Conservation (phyloP, 192 early-diverging fungal species). For the Coemansia biformis region DNA sequence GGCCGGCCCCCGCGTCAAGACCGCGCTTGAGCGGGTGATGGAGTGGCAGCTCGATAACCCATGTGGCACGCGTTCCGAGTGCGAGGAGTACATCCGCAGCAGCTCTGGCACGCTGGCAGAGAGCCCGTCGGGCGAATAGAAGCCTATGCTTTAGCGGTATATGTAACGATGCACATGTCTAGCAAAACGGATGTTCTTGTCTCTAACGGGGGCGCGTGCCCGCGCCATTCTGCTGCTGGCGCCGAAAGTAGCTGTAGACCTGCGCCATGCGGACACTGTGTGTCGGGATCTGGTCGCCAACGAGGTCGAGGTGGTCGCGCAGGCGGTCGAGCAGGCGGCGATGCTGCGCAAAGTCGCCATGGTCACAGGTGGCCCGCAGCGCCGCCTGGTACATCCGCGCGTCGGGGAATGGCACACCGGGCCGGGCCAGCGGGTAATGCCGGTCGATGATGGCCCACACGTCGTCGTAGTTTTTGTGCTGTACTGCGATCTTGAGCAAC, state of each 20-base stretch:
- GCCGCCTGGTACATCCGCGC: conserved; percentile 28
- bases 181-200: too few species aligned
- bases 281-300: background rate
- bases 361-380: conserved; percentile 5
- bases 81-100: conserved; percentile 52
- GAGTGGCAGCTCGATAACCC: conserved; percentile 79
- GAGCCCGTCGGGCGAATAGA: too few species aligned
- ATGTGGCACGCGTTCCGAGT: conserved; percentile 55
- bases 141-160: too few species aligned
- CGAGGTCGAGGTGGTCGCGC: conserved; percentile 13
- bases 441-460: conserved; percentile 19
- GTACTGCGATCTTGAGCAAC: conserved; percentile 15
- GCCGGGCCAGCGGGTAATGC: conserved; percentile 11
- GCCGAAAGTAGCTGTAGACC: conserved; percentile 5
- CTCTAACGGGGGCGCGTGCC: too few species aligned
- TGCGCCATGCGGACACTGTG: conserved; percentile 15
- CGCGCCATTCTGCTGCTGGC: background rate
- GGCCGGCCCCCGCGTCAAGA: conserved; percentile 66
- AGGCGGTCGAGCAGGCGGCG: conserved; percentile 24
- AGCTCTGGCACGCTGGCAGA: too few species aligned
- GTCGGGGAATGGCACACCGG: conserved; percentile 11
- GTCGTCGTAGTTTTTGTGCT: conserved; percentile 7
- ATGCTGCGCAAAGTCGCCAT: conserved; percentile 18
- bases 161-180: too few species aligned
- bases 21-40: conserved; percentile 64